phyloP scores from a whole-genome alignment of 1,139 yeast species.

The Nakaseomyces kungkrabaensis region DNA sequence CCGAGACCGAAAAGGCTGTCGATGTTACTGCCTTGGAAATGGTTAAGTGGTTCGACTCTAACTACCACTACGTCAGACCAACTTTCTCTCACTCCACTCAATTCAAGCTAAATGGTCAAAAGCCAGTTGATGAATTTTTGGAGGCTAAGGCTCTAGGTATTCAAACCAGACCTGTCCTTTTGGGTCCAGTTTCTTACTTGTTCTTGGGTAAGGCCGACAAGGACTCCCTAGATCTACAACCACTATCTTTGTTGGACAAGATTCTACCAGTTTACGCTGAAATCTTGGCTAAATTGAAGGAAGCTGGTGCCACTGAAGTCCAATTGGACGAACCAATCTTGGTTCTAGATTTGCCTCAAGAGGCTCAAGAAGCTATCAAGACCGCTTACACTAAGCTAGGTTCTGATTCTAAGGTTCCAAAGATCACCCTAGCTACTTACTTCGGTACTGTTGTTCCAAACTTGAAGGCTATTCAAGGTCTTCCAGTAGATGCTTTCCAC shows the following conservation, averaged over 20 bases:
- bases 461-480: constrained; percentile 74
- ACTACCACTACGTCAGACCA: constrained; percentile 99
- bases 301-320: constrained; percentile 90
- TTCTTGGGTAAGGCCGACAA: constrained; percentile 96
- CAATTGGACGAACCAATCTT: constrained; percentile 97
- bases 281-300: constrained; percentile 75
- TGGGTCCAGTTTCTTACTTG: constrained; percentile 94
- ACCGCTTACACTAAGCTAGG: constrained; percentile 50
- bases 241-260: constrained; percentile 80
- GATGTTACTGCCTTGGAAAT: constrained; percentile 98
- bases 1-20: constrained; percentile 77
- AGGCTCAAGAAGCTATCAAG: constrained; percentile 77
- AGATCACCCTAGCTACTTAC: constrained; percentile 78
- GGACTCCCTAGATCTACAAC: constrained; percentile 91
- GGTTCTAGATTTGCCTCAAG: constrained; percentile 84
- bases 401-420: constrained; percentile 57
- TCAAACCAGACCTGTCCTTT: constrained; percentile 92
- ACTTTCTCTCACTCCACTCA: constrained; percentile 92
- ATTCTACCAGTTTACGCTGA: constrained; percentile 87
- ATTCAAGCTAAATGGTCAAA: constrained; percentile 90
- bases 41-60: constrained; percentile 99
- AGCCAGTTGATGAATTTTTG: constrained; percentile 94
- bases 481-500: constrained; percentile 94
- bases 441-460: constrained; percentile 98
- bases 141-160: constrained; percentile 96